Evolutionary conservation across 2,329 filamentous ascomycete species (phyloP).

Genomic region (Fusarium pseudograminearum): DNA sequence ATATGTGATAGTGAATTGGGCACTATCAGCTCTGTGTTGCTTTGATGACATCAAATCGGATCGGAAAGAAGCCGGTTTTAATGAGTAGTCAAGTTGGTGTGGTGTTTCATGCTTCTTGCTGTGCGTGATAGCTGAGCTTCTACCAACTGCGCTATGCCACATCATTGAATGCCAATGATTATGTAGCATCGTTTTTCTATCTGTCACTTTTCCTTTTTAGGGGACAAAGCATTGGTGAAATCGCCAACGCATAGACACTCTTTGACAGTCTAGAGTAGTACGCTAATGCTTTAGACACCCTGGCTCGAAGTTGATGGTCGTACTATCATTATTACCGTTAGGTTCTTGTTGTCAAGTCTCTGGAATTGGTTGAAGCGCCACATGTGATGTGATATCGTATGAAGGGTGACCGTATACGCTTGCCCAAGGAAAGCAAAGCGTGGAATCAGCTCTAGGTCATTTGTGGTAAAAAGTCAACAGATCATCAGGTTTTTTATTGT

Average conservation of each 20-base stretch:
- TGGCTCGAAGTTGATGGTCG: background rate
- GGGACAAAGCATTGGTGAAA: constrained; percentile 9
- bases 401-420: constrained; percentile 4
- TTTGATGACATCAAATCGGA: constrained; percentile 1
- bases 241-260: constrained; percentile 30
- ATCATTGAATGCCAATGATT: constrained; percentile 32
- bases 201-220: constrained; percentile 23
- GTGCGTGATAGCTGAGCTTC: constrained; percentile 12
- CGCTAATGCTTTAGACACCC: background rate
- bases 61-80: constrained; percentile 9
- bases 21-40: background rate
- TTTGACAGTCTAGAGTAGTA: background rate
- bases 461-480: constrained; percentile 38
- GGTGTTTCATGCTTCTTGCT: constrained; percentile 20
- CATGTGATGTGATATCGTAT: background rate
- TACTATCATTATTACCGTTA: background rate
- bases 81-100: background rate
- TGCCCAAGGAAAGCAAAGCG: constrained; percentile 28
- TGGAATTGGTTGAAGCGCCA: constrained; percentile 42
- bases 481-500: constrained; percentile 17
- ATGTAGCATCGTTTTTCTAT: constrained; percentile 26
- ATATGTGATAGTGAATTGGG: background rate
- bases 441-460: constrained; percentile 24
- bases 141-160: constrained; percentile 44
- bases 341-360: background rate